phyloP scores from a whole-genome alignment of 805 yeast genomes.

The Tetrapisispora namnaoensis region DNA sequence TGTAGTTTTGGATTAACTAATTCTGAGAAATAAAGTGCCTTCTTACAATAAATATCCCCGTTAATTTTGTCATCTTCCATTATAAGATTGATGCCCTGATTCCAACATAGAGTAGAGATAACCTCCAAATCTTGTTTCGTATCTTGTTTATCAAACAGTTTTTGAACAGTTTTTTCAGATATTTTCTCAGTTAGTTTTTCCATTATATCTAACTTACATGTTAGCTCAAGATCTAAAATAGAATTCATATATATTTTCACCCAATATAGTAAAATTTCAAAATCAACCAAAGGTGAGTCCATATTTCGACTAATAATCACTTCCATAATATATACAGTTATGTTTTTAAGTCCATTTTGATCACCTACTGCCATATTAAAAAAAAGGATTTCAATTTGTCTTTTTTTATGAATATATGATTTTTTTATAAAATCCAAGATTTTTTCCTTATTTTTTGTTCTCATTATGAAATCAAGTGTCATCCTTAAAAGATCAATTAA shows the following conservation, averaged over 20 bases:
- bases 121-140: conserved; percentile 29
- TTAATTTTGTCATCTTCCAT: conserved; percentile 13
- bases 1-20: conserved; percentile 22
- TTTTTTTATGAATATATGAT: conserved; percentile 7
- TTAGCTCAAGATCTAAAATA: background rate
- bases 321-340: conserved; percentile 13
- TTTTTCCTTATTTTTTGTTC: conserved; percentile 15
- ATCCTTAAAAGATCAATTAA: conserved; percentile 16
- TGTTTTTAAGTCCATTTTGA: conserved; percentile 10
- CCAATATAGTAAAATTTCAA: conserved; percentile 2
- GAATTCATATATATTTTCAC: background rate
- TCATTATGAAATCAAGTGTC: conserved; percentile 20
- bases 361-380: background rate
- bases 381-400: conserved; percentile 13
- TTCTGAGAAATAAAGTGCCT: conserved; percentile 20
- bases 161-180: too few species aligned
- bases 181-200: background rate
- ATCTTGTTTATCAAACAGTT: background rate
- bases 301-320: conserved; percentile 20
- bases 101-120: conserved; percentile 33
- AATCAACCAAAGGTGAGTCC: conserved; percentile 5
- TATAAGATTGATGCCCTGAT: conserved; percentile 28
- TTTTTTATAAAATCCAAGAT: conserved; percentile 15
- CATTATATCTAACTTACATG: background rate
- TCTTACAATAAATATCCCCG: conserved; percentile 25